Conservation (phyloP, 2,329 filamentous ascomycete species). For the Trichoderma polysporum region DNA sequence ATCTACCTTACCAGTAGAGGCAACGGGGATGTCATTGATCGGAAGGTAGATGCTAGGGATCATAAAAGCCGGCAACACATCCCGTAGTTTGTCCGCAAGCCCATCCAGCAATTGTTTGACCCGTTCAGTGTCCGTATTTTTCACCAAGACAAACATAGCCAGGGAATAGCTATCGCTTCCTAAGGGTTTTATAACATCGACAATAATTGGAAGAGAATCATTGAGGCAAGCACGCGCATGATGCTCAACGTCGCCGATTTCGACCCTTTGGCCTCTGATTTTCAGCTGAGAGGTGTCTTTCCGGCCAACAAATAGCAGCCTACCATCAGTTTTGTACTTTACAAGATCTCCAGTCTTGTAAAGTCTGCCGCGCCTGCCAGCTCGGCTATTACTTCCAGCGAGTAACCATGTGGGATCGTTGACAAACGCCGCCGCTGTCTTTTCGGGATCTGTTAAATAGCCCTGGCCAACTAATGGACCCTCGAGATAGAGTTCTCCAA, state of each 20-base stretch:
- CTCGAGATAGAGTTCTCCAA: slow-evolving; percentile 23
- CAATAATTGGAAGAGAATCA: neutral
- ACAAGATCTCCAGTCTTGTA: slow-evolving; percentile 40
- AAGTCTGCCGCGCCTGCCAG: slow-evolving; percentile 24
- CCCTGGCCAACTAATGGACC: slow-evolving; percentile 24
- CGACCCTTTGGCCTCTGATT: slow-evolving; percentile 50
- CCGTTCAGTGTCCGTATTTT: neutral
- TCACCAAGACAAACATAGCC: neutral
- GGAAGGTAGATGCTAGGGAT: slow-evolving; percentile 8
- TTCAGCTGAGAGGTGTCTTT: slow-evolving; percentile 54
- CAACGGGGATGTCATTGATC: neutral
- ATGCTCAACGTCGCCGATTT: slow-evolving; percentile 23
- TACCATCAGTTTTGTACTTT: slow-evolving; percentile 34
- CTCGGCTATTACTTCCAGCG: slow-evolving; percentile 23
- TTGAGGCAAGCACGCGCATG: slow-evolving; percentile 13
- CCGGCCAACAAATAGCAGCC: slow-evolving; percentile 44
- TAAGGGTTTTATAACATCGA: neutral
- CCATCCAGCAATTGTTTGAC: neutral
- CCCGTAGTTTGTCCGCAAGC: neutral
- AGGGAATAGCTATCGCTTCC: neutral
- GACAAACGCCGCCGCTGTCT: slow-evolving; percentile 20
- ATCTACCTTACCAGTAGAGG: slow-evolving; percentile 4
- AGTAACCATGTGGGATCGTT: slow-evolving; percentile 37
- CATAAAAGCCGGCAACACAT: neutral
- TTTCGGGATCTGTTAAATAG: slow-evolving; percentile 22